Evolutionary conservation across 768 basidiomycete species (phyloP).

Genomic region (Collybiopsis confluens): DNA sequence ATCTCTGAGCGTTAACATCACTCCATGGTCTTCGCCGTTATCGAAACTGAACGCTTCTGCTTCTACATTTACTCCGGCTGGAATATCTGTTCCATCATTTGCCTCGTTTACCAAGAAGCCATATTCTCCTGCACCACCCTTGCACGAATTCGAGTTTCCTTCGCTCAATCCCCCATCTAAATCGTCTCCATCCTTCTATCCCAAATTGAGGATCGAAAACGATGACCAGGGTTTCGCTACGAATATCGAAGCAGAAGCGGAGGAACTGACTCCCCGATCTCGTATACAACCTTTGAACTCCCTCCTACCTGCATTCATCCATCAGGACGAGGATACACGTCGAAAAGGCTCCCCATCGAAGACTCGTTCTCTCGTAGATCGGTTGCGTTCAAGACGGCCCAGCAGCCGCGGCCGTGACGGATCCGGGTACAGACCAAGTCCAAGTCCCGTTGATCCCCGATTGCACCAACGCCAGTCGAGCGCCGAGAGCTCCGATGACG

Average conservation of each 20-base stretch:
- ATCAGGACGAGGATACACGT: conserved; percentile 32
- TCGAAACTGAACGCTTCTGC: conserved; percentile 38
- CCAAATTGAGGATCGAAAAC: conserved; percentile 41
- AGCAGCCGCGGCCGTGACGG: not conserved
- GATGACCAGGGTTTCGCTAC: conserved; percentile 52
- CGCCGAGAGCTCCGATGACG: conserved; percentile 36
- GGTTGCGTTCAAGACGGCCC: conserved; percentile 33
- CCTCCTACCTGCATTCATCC: conserved; percentile 47
- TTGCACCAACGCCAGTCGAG: conserved; percentile 31
- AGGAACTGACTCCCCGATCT: conserved; percentile 24
- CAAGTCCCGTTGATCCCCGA: conserved; percentile 30
- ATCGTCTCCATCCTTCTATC: conserved; percentile 31
- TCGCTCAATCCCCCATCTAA: conserved; percentile 27
- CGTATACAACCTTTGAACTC: conserved; percentile 18
- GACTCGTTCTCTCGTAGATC: conserved; percentile 58
- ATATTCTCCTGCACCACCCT: conserved; percentile 7
- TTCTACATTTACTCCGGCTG: conserved; percentile 38
- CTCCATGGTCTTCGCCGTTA: not conserved
- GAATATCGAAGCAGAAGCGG: conserved; percentile 27
- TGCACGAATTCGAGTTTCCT: conserved; percentile 42
- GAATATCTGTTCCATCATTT: conserved; percentile 20
- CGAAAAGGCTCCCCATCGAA: conserved; percentile 39
- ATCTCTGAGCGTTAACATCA: not conserved
- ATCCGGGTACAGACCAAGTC: conserved; percentile 19
- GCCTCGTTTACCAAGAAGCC: conserved; percentile 14